Evolutionary conservation across 83 land plant genomes (phyloP), one percentile per base, ranked within the genome.

Genomic region (Picea abies): DNA sequence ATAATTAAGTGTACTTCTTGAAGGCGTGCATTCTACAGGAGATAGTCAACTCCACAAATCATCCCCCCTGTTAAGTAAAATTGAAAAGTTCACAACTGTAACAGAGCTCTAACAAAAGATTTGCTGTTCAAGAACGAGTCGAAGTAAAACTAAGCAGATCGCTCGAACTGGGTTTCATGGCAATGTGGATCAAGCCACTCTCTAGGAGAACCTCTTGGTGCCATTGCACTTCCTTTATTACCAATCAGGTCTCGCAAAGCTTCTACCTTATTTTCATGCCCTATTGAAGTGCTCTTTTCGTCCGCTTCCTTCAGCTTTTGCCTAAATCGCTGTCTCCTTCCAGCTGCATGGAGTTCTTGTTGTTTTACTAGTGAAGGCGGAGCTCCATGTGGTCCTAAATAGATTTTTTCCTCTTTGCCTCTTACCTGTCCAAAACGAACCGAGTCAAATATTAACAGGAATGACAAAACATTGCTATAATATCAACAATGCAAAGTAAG

Each of bases 111-210:
- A 41, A 71, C 19, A 41, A 39, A 8, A 37, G 23, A 35, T 2
- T 39, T 39, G 44, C 35, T 29, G 76, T 10, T 52, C 56, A 52
- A 52, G 39, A 71, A 39, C 16, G n/a, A 71, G 39, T 37, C 7
- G 19, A 16, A 39, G 39, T 7, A 32, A 12, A 80, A 44, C 67
- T 80, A 80, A 25, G 60, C 22, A 16, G 77, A 69, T 89, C 68
- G 90, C 85, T 95, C 91, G 81, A 95, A 95, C 85, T 89, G 83
- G 15, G 92, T 86, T 78, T 95, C 97, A 84, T 95, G 90, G 82
- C 97, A 95, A 83, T 95, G 97, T n/a, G 97, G 97, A 83, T 95
- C 97, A 4, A 95, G 96, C 97, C 96, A 94, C 61, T 87, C 96
- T 69, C 88, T 84, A 22, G 85, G 76, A 71, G 91, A 86, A 35